Evolutionary conservation across 192 early-diverging fungal genomes (phyloP).

Genomic region (Coemansia sp.): DNA sequence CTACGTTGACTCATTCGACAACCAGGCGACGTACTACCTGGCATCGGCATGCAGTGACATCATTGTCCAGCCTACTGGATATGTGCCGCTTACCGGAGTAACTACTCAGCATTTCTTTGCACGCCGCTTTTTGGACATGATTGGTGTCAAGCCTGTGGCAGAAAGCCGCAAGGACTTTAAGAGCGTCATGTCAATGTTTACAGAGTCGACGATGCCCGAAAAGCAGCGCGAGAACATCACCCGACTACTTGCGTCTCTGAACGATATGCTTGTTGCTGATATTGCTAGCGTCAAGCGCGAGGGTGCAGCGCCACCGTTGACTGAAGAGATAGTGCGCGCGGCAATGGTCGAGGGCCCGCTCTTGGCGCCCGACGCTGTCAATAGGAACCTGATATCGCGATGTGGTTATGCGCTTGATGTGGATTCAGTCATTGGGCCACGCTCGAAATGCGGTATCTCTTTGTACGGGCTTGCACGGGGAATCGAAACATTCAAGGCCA

Average conservation of each 20-base stretch:
- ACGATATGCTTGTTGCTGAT: constrained; percentile 55
- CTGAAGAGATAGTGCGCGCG: constrained; percentile 44
- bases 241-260: constrained; percentile 56
- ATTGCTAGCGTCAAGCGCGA: constrained; percentile 49
- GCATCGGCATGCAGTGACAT: constrained; percentile 67
- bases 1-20: constrained; percentile 68
- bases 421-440: constrained; percentile 37
- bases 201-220: constrained; percentile 54
- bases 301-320: constrained; percentile 5
- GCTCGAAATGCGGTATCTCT: constrained; percentile 13
- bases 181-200: constrained; percentile 54
- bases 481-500: background rate
- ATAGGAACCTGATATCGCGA: constrained; percentile 57
- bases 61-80: constrained; percentile 60
- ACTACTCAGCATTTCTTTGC: constrained; percentile 56
- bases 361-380: constrained; percentile 51
- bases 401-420: constrained; percentile 55
- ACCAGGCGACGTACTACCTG: constrained; percentile 64
- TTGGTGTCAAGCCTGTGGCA: constrained; percentile 58
- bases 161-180: constrained; percentile 65
- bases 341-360: constrained; percentile 62
- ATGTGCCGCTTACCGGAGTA: constrained; percentile 62
- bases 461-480: constrained; percentile 1
- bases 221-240: constrained; percentile 61
- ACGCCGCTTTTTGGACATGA: constrained; percentile 57